Conservation (phyloP, 1,139 yeast species). For the Hansenula lynferdii region DNA sequence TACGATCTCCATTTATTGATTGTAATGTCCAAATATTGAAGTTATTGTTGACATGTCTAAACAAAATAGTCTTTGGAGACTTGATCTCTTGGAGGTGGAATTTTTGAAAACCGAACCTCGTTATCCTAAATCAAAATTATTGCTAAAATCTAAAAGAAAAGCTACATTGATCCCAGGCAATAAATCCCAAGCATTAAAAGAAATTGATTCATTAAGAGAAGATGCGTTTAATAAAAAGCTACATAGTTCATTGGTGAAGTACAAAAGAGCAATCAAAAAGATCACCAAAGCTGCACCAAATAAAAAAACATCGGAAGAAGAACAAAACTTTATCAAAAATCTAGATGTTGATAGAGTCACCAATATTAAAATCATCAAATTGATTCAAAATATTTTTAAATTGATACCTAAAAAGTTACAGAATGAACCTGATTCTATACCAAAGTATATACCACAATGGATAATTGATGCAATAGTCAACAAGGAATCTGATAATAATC, state of each 20-base stretch:
- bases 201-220: slow-evolving; percentile 11
- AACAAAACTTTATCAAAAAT: slow-evolving; percentile 11
- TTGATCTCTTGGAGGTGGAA: slow-evolving; percentile 14
- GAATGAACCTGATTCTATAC: slow-evolving; percentile 2
- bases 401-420: slow-evolving; percentile 8
- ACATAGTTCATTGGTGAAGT: slow-evolving; percentile 15
- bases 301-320: slow-evolving; percentile 9
- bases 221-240: slow-evolving; percentile 18
- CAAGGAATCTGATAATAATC: slow-evolving; percentile 11
- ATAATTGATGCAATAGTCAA: slow-evolving; percentile 10
- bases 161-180: slow-evolving; percentile 5
- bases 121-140: slow-evolving; percentile 12
- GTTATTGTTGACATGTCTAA: slow-evolving; percentile 4
- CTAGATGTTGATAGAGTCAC: slow-evolving; percentile 15
- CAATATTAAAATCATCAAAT: slow-evolving; percentile 15
- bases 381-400: slow-evolving; percentile 12
- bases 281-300: slow-evolving; percentile 1
- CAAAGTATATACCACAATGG: slow-evolving; percentile 18
- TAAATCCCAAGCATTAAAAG: slow-evolving; percentile 11
- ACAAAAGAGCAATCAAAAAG: slow-evolving; percentile 14
- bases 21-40: too few relatives aligned
- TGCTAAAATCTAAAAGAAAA: slow-evolving; percentile 11
- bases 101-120: slow-evolving; percentile 11
- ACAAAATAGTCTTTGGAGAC: slow-evolving; percentile 14
- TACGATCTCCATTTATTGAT: too few relatives aligned